Conservation (phyloP, 805 yeast genomes). For the Kazachstania bromeliacearum region DNA sequence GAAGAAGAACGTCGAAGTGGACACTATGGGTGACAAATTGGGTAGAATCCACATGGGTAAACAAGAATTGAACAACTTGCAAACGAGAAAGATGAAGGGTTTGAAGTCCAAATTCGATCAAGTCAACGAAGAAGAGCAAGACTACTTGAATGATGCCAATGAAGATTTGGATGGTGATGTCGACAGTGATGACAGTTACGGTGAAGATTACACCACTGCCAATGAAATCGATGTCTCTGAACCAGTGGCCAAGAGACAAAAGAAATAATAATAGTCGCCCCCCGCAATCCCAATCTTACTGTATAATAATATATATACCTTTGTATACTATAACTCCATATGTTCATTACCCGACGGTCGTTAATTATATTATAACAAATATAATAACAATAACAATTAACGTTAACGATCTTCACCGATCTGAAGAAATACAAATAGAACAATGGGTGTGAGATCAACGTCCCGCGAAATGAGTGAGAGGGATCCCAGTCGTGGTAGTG, state of each 20-base stretch:
- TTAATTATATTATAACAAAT: no score
- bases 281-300: neutral
- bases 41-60: conserved; percentile 94
- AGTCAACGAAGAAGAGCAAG: conserved; percentile 39
- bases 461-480: conserved; percentile 23
- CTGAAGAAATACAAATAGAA: neutral
- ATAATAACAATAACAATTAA: neutral
- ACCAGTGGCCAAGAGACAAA: conserved; percentile 26
- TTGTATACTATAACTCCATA: neutral
- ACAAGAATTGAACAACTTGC: conserved; percentile 83
- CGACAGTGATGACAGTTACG: conserved; percentile 17
- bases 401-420: neutral
- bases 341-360: neutral
- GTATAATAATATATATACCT: no score
- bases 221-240: conserved; percentile 26
- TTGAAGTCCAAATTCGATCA: conserved; percentile 81
- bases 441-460: conserved; percentile 23
- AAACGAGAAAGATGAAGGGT: conserved; percentile 98
- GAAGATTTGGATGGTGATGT: conserved; percentile 25
- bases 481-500: conserved; percentile 10
- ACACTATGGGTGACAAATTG: conserved; percentile 88
- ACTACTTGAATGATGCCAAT: conserved; percentile 35
- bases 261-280: conserved; percentile 4
- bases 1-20: conserved; percentile 83
- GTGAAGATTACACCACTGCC: conserved; percentile 29